Conservation (phyloP, 2,329 filamentous ascomycete species). For the Paraphoma chrysanthemicola region DNA sequence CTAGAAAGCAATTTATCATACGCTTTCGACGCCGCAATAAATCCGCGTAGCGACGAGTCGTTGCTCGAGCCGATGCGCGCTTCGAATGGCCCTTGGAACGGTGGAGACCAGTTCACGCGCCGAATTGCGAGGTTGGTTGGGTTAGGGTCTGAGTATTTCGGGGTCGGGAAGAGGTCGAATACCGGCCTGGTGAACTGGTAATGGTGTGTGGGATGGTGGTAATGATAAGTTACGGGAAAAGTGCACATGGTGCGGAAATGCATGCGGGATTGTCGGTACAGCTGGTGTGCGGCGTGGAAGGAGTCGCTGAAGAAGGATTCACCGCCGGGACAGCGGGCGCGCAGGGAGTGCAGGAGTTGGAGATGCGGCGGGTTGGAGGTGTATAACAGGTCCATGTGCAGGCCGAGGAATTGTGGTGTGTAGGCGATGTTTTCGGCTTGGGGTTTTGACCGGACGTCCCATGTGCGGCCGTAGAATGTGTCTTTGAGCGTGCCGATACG, state of each 20-base stretch:
- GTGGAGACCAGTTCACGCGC: slow-evolving; percentile 75
- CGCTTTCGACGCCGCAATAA: slow-evolving; percentile 52
- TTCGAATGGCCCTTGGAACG: slow-evolving; percentile 72
- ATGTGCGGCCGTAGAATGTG: slow-evolving; percentile 90
- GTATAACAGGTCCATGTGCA: slow-evolving; percentile 95
- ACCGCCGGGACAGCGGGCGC: slow-evolving; percentile 80
- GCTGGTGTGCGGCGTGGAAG: slow-evolving; percentile 64
- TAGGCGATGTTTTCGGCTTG: slow-evolving; percentile 90
- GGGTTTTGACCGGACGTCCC: slow-evolving; percentile 84
- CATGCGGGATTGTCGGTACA: slow-evolving; percentile 18
- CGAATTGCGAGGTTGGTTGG: slow-evolving; percentile 44
- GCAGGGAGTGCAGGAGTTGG: slow-evolving; percentile 88
- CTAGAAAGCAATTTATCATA: slow-evolving; percentile 69
- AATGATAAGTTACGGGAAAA: slow-evolving; percentile 67
- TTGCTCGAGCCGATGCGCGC: slow-evolving; percentile 40
- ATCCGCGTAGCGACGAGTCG: slow-evolving; percentile 35
- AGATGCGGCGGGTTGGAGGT: slow-evolving; percentile 78
- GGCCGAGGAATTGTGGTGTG: slow-evolving; percentile 79
- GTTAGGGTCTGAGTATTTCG: slow-evolving; percentile 36
- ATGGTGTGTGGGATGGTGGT: slow-evolving; percentile 66
- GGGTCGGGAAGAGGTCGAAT: slow-evolving; percentile 53
- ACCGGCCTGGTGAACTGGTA: slow-evolving; percentile 68
- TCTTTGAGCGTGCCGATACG: slow-evolving; percentile 81
- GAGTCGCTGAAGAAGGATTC: slow-evolving; percentile 87
- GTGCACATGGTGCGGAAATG: slow-evolving; percentile 52